Evolutionary conservation across 441 rosid genomes (phyloP).

Genomic region (Pelargonium cotyledonis): DNA sequence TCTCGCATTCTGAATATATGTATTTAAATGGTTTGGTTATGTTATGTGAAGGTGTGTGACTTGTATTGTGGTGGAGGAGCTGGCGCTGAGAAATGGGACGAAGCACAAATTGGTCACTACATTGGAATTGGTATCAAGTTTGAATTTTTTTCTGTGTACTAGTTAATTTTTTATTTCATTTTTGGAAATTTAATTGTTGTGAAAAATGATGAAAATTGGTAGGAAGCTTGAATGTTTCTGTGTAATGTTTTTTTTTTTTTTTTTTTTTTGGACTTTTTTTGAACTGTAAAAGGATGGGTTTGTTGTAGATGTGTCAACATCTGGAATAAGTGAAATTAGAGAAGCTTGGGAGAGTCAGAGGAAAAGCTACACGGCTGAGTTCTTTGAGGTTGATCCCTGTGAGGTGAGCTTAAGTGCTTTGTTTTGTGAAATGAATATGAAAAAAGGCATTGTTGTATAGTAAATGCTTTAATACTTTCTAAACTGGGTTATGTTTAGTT

Average conservation of each 20-base stretch:
- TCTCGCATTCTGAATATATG: conserved; percentile 2
- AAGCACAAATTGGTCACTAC: conserved; percentile 57
- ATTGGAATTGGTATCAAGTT: conserved; percentile 64
- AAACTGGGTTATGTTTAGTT: not conserved
- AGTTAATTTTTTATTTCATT: not conserved
- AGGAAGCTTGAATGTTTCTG: not conserved
- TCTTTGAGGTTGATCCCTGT: conserved; percentile 83
- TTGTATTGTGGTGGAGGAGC: conserved; percentile 64
- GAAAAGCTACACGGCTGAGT: conserved; percentile 59
- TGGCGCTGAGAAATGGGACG: conserved; percentile 71
- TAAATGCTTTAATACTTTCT: not conserved
- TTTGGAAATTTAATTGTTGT: not conserved
- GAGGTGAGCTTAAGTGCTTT: conserved; percentile 30
- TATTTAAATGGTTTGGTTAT: too few species aligned
- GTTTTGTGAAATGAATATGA: not conserved
- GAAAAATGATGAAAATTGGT: not conserved
- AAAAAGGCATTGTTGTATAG: not conserved
- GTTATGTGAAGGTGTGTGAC: conserved; percentile 58
- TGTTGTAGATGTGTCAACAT: conserved; percentile 47
- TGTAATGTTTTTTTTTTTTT: not conserved
- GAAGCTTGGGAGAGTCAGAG: conserved; percentile 80
- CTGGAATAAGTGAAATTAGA: conserved; percentile 51
- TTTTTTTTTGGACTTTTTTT: not conserved
- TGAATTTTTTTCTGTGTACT: not conserved
- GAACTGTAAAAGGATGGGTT: not conserved